These are phyloP conservation scores for Basidiobolus meristosporus DNA, from an alignment of 371 early-diverging fungal genomes.

Conservation along the genomic window DNA sequence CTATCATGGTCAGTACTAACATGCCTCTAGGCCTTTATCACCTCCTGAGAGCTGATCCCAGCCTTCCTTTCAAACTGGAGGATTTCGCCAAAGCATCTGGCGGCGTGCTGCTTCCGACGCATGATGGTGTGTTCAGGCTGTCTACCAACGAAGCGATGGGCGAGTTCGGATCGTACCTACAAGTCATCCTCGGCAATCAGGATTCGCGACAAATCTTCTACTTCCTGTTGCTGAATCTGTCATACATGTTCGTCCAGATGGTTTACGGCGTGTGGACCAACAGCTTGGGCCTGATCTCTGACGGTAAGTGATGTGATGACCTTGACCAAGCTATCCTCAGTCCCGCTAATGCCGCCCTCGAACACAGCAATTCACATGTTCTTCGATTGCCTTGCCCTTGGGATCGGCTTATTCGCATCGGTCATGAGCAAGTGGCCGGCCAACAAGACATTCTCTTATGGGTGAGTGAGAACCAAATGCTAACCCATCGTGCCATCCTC, in stretches of 20 bases:
- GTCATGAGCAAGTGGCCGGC: slow-evolving; percentile 84
- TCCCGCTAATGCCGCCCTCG: not conserved
- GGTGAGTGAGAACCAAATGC: slow-evolving; percentile 26
- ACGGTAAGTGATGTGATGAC: slow-evolving; percentile 26
- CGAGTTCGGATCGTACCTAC: slow-evolving; percentile 8
- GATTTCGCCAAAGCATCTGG: too few species aligned
- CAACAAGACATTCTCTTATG: slow-evolving; percentile 55
- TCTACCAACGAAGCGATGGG: too few species aligned
- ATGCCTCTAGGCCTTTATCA: too few species aligned
- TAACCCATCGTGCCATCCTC: too few species aligned
- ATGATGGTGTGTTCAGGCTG: too few species aligned
- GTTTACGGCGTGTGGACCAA: slow-evolving; percentile 82
- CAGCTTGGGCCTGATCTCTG: slow-evolving; percentile 82
- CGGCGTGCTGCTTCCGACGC: too few species aligned
- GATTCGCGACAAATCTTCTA: slow-evolving; percentile 82
- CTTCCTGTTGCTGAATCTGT: slow-evolving; percentile 75
- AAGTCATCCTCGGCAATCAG: slow-evolving; percentile 29
- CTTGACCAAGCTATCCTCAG: not conserved
- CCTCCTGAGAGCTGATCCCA: too few species aligned
- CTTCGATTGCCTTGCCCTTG: slow-evolving; percentile 86
- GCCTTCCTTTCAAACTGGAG: too few species aligned
- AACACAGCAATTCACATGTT: slow-evolving; percentile 83
- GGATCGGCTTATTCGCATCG: slow-evolving; percentile 67
- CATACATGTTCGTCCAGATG: slow-evolving; percentile 86
- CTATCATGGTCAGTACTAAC: too few species aligned